Percentiles rank a stretch among this genome's conserved stretches.
Evolutionary conservation across 1,284 basidiomycete genomes (phyloP).

Genomic region (Pholiota adiposa): DNA sequence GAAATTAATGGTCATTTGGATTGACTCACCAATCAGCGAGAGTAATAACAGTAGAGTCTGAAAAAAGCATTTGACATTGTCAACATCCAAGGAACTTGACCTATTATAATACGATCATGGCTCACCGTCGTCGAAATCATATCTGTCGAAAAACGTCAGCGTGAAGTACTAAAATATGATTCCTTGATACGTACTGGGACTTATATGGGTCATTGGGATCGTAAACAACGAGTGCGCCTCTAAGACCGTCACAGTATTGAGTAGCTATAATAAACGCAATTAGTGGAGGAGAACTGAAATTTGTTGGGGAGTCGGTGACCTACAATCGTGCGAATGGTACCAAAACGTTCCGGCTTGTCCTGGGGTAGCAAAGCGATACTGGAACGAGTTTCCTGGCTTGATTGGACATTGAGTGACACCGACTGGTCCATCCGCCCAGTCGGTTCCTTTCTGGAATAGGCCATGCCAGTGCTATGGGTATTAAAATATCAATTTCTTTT

Average conservation of each 20-base stretch:
- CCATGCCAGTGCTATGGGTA: slow-evolving; percentile 39
- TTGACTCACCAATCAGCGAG: slow-evolving; percentile 41
- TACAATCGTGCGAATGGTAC: slow-evolving; percentile 43
- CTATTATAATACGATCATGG: background rate
- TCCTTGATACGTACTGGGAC: slow-evolving; percentile 4
- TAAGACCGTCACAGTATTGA: slow-evolving; percentile 30
- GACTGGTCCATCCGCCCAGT: slow-evolving; percentile 38
- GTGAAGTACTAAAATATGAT: background rate
- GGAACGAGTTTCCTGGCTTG: slow-evolving; percentile 43
- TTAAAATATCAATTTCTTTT: background rate
- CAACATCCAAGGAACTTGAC: slow-evolving; percentile 6
- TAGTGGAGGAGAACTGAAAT: background rate
- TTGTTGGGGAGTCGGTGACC: too few species aligned
- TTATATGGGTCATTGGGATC: slow-evolving; percentile 28
- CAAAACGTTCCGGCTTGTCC: slow-evolving; percentile 51
- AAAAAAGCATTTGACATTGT: slow-evolving; percentile 16
- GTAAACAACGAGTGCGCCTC: slow-evolving; percentile 30
- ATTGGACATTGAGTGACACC: slow-evolving; percentile 53
- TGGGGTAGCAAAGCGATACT: slow-evolving; percentile 37
- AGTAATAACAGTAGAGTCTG: slow-evolving; percentile 41
- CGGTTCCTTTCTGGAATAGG: slow-evolving; percentile 33
- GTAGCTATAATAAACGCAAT: slow-evolving; percentile 18
- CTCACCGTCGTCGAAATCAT: slow-evolving; percentile 35
- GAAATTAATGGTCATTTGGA: background rate
- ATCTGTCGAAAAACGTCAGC: slow-evolving; percentile 11